Conservation (phyloP, 2,329 filamentous ascomycete species). For the Sordariomycetes sp. region DNA sequence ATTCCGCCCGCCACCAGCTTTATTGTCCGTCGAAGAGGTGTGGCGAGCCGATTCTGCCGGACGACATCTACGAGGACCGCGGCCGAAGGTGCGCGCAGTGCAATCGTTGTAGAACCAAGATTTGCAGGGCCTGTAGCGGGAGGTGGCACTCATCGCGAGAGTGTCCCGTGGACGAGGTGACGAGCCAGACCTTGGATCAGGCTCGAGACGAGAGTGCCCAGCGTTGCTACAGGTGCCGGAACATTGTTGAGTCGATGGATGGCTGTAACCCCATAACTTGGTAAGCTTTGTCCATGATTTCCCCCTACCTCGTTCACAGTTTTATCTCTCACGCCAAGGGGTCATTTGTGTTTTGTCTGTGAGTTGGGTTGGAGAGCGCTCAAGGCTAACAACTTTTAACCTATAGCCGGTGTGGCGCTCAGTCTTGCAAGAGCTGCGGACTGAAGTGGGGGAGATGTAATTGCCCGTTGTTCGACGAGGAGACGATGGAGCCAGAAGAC, state of each 20-base stretch:
- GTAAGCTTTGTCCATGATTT: constrained; percentile 33
- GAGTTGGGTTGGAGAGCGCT: background rate
- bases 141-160: constrained; percentile 61
- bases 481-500: constrained; percentile 15
- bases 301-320: background rate
- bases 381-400: constrained; percentile 2
- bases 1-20: constrained; percentile 60
- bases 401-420: constrained; percentile 59
- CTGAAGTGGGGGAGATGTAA: constrained; percentile 73
- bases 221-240: constrained; percentile 62
- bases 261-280: constrained; percentile 87
- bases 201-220: constrained; percentile 63
- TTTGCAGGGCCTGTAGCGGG: constrained; percentile 64
- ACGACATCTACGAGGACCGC: constrained; percentile 47
- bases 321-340: background rate
- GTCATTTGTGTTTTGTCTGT: background rate
- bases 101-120: constrained; percentile 58
- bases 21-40: constrained; percentile 68
- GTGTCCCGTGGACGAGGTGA: constrained; percentile 63
- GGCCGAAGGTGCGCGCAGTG: constrained; percentile 61
- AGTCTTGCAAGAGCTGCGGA: constrained; percentile 84
- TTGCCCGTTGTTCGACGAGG: constrained; percentile 70
- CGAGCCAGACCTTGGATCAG: constrained; percentile 45
- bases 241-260: constrained; percentile 68
- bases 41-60: constrained; percentile 70